Conservation (phyloP, 148 eudicot genomes). For the Drosera capensis region DNA sequence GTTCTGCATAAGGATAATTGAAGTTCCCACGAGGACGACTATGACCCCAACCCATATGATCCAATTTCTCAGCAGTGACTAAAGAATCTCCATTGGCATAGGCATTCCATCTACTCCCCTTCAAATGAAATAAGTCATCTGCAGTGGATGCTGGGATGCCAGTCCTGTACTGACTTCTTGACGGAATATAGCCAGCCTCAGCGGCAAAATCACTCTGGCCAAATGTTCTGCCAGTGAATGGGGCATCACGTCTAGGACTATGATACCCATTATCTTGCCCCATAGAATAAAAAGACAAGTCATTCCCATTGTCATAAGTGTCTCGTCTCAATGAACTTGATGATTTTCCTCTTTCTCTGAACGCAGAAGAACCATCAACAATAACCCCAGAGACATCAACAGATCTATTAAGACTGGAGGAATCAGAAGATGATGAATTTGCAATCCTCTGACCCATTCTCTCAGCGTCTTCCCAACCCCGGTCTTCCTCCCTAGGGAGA, state of each 20-base stretch:
- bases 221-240: constrained; percentile 41
- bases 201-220: constrained; percentile 47
- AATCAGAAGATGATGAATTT: constrained; percentile 51
- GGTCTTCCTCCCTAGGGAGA: constrained; percentile 29
- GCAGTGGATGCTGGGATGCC: constrained; percentile 37
- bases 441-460: constrained; percentile 78
- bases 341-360: constrained; percentile 47
- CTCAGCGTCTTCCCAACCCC: constrained; percentile 89
- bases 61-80: constrained; percentile 34
- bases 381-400: constrained; percentile 32
- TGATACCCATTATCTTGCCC: constrained; percentile 49
- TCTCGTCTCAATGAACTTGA: constrained; percentile 66
- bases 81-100: constrained; percentile 37
- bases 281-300: constrained; percentile 26
- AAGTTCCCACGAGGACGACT: constrained; percentile 29
- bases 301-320: constrained; percentile 40
- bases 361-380: constrained; percentile 34
- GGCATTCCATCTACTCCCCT: constrained; percentile 47
- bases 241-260: constrained; percentile 43
- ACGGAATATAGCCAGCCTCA: constrained; percentile 42
- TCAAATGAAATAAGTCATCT: constrained; percentile 43
- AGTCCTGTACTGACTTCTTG: constrained; percentile 30
- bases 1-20: constrained; percentile 38
- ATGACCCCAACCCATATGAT: constrained; percentile 55
- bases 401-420: constrained; percentile 31